These are phyloP conservation scores for Phytopythium litorale DNA, from an alignment of 352 stramenopile species.

Conservation along the genomic window DNA sequence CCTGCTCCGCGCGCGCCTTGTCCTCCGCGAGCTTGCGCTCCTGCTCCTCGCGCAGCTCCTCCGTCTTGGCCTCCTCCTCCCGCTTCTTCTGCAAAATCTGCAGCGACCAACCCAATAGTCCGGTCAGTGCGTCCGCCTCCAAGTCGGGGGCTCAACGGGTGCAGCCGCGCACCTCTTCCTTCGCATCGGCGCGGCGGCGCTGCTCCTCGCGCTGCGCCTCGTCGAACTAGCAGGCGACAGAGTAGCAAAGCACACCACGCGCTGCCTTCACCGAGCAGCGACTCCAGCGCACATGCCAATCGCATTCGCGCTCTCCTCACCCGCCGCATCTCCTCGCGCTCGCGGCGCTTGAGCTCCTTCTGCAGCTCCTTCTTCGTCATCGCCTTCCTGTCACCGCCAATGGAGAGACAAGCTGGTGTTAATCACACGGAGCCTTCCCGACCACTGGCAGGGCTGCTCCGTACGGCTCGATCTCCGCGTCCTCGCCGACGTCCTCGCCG, in stretches of 20 bases:
- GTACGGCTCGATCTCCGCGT: slow-evolving; percentile 37
- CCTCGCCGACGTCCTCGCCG: slow-evolving; percentile 14
- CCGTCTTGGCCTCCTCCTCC: slow-evolving; percentile 43
- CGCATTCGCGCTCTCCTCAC: slow-evolving; percentile 16
- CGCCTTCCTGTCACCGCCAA: slow-evolving; percentile 17
- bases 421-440: background rate
- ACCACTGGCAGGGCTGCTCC: background rate
- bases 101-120: slow-evolving; percentile 1
- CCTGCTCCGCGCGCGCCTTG: slow-evolving; percentile 57
- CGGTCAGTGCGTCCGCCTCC: background rate
- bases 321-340: slow-evolving; percentile 67
- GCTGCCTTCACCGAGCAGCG: background rate
- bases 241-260: background rate
- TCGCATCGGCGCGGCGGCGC: slow-evolving; percentile 45
- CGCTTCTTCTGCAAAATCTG: slow-evolving; percentile 50
- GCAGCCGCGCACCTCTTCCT: slow-evolving; percentile 29
- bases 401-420: background rate
- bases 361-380: slow-evolving; percentile 79
- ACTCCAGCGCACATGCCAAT: background rate
- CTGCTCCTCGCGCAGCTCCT: slow-evolving; percentile 43
- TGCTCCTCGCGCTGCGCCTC: slow-evolving; percentile 60
- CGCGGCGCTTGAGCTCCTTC: slow-evolving; percentile 74
- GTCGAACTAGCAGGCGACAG: slow-evolving; percentile 44
- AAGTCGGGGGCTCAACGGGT: background rate
- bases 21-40: slow-evolving; percentile 39